Conservation (phyloP, 495 filamentous ascomycete genomes). For the Cercophora samala region DNA sequence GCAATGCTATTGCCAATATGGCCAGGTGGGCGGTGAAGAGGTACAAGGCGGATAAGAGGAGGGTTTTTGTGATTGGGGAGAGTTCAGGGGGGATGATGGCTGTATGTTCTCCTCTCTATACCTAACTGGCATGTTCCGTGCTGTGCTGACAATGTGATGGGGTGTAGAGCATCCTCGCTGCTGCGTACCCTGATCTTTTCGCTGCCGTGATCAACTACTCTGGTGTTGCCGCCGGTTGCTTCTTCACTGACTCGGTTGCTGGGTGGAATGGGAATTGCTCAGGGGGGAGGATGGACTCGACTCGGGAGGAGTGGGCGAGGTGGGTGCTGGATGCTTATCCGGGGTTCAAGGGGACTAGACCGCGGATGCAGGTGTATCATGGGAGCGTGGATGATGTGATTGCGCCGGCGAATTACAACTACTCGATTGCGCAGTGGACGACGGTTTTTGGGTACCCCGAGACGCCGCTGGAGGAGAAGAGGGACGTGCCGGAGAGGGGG, state of each 20-base stretch:
- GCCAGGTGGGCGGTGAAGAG: constrained; percentile 48
- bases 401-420: constrained; percentile 26
- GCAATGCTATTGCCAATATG: constrained; percentile 60
- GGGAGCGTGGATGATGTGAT: constrained; percentile 48
- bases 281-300: constrained; percentile 36
- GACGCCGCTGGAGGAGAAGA: background rate
- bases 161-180: constrained; percentile 49
- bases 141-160: background rate
- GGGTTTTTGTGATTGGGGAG: constrained; percentile 52
- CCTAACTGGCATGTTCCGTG: background rate
- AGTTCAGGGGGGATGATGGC: constrained; percentile 51
- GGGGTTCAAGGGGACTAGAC: constrained; percentile 47
- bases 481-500: background rate
- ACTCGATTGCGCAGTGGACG: constrained; percentile 4
- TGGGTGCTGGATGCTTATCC: constrained; percentile 47
- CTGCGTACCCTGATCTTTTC: constrained; percentile 57
- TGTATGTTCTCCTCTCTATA: background rate
- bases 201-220: constrained; percentile 53
- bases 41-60: constrained; percentile 47
- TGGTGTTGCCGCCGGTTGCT: constrained; percentile 61
- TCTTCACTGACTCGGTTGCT: constrained; percentile 42
- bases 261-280: constrained; percentile 49
- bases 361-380: constrained; percentile 55
- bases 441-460: background rate
- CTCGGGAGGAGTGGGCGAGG: constrained; percentile 42